Evolutionary conservation across 1,284 basidiomycete species (phyloP).

Genomic region (Cryptococcus sp.): DNA sequence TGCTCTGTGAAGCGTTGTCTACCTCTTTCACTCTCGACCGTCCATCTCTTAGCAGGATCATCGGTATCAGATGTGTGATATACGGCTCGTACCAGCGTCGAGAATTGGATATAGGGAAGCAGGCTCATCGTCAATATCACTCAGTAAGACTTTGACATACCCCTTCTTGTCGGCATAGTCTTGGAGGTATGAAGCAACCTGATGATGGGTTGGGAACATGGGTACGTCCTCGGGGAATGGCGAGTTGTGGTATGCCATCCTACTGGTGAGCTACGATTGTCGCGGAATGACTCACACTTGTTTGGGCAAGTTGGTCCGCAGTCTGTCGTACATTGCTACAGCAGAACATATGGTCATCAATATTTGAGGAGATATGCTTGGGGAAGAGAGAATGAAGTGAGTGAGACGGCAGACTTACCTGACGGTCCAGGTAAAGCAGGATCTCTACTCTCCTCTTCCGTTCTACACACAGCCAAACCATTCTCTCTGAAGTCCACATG

Average conservation of each 20-base stretch:
- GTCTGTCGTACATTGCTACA: conserved; percentile 21
- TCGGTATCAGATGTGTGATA: conserved; percentile 11
- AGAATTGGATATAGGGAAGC: conserved; percentile 5
- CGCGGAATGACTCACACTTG: conserved; percentile 5
- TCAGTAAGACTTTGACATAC: background rate
- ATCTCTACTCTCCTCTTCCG: conserved; percentile 9
- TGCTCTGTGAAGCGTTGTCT: conserved; percentile 1
- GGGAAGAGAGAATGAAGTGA: background rate
- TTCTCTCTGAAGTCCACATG: conserved; percentile 14
- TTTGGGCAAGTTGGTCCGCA: conserved; percentile 13
- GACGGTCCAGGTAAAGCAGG: conserved; percentile 17
- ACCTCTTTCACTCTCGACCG: conserved; percentile 14
- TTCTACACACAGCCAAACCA: conserved; percentile 12
- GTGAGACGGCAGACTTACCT: conserved; percentile 13
- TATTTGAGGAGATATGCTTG: no score
- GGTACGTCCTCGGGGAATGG: conserved; percentile 23
- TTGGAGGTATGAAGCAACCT: conserved; percentile 23
- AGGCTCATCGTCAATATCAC: background rate
- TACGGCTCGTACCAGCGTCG: conserved; percentile 14
- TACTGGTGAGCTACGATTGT: conserved; percentile 2
- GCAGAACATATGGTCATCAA: background rate
- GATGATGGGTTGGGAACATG: conserved; percentile 20
- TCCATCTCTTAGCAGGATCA: conserved; percentile 17
- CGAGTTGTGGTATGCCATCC: conserved; percentile 24
- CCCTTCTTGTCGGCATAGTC: conserved; percentile 3